Evolutionary conservation across 2,329 filamentous ascomycete genomes (phyloP).

Genomic region (Fusarium sambucinum): DNA sequence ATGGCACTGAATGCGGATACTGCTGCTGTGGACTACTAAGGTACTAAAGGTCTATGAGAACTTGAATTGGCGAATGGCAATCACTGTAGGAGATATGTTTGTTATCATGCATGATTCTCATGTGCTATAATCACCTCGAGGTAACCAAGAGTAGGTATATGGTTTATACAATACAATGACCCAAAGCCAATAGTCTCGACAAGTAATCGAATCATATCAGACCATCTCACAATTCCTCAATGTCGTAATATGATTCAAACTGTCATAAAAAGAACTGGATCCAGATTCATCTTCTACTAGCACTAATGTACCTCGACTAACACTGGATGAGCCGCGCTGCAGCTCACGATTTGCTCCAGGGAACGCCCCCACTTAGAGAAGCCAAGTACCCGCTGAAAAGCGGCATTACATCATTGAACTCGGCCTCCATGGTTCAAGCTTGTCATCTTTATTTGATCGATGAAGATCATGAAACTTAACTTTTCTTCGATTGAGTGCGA

Average conservation of each 20-base stretch:
- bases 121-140: not conserved
- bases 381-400: constrained; percentile 15
- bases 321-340: constrained; percentile 32
- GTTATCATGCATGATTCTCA: not conserved
- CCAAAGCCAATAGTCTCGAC: no score
- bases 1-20: constrained; percentile 29
- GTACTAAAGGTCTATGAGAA: not conserved
- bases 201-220: not conserved
- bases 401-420: constrained; percentile 48
- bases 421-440: constrained; percentile 7
- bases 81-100: no score
- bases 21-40: no score
- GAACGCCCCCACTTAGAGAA: constrained; percentile 22
- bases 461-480: constrained; percentile 30
- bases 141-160: not conserved
- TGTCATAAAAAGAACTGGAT: constrained; percentile 8
- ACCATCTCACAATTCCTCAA: not conserved
- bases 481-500: constrained; percentile 15
- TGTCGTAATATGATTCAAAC: constrained; percentile 22
- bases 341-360: constrained; percentile 20
- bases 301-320: constrained; percentile 10
- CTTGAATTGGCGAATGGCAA: not conserved
- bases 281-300: constrained; percentile 11
- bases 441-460: constrained; percentile 8
- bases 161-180: not conserved